Conservation (phyloP, 2,329 filamentous ascomycete genomes). For the Penicillium brasilianum region DNA sequence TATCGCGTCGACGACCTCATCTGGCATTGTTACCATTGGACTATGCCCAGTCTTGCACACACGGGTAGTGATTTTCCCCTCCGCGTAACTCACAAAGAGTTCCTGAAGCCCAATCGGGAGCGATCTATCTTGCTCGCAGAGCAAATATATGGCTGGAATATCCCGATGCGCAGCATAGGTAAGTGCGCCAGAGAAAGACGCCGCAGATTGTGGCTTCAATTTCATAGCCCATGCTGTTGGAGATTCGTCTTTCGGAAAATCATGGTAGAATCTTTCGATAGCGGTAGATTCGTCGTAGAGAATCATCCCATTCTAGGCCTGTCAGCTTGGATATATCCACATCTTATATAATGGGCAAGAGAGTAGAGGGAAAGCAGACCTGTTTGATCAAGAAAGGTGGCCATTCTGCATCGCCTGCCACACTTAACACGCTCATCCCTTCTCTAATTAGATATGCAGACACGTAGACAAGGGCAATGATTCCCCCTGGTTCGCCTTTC, state of each 20-base stretch:
- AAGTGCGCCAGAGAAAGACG: not conserved
- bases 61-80: not conserved
- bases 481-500: not conserved
- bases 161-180: not conserved
- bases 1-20: not conserved
- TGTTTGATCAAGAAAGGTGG: not conserved
- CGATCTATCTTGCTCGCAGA: not conserved
- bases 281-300: not conserved
- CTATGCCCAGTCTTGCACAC: not conserved
- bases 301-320: not conserved
- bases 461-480: not conserved
- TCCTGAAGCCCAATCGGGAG: not conserved
- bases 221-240: not conserved
- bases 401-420: not conserved
- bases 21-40: not conserved
- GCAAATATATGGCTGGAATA: not conserved
- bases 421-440: not conserved
- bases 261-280: not conserved
- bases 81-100: not conserved
- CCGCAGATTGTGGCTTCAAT: not conserved
- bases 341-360: too few species aligned
- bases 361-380: not conserved
- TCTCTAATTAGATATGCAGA: not conserved
- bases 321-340: not conserved
- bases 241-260: not conserved